Evolutionary conservation across 768 basidiomycete species (phyloP), one percentile per base, ranked within the genome.

Genomic region (Saitozyma podzolica): DNA sequence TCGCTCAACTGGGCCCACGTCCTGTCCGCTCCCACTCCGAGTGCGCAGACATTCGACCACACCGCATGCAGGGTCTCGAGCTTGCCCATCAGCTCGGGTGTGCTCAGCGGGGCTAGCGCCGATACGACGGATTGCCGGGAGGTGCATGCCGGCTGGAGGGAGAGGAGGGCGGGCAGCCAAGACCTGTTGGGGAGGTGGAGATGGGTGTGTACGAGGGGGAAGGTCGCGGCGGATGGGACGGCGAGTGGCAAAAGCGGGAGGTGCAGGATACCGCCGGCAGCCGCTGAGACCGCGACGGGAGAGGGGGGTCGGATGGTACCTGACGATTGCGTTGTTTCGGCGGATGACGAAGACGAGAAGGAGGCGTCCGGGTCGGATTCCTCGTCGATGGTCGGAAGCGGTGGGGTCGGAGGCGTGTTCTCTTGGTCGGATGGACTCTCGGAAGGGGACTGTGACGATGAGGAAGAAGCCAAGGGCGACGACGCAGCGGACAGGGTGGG

Each of bases 61-160:
- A 66, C 51, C 19, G 60, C 65, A 62, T 66, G 65, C 17, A 66
- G 50, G 14, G 37, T 39, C 41, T 58, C 56, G 16, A 66, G 43
- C 19, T 40, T 43, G 9, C 10, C n/a, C 55, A 61, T 55, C 4
- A 65, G 55, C 9, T 53, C 56, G 9, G 45, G 49, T 37, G 45
- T 56, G 9, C 10, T 10, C 37, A 43, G 16, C 29, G 54, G 45
- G 13, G 19, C 37, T 1, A 61, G 51, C 20, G 29, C 50, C 13
- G 42, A 10, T 3, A 50, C 51, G 16, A 14, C 40, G 8, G 47
- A 14, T 14, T 14, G 17, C 2, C 47, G 47, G 2, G 20, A 20
- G 20, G 41, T 9, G 43, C 57, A 58, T 29, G 41, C 37, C 6
- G 42, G 52, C 16, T 53, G 45, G 14, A 62, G 50, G 20, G 37